Evolutionary conservation across 768 basidiomycete genomes (phyloP).

Genomic region (Imleria badia): DNA sequence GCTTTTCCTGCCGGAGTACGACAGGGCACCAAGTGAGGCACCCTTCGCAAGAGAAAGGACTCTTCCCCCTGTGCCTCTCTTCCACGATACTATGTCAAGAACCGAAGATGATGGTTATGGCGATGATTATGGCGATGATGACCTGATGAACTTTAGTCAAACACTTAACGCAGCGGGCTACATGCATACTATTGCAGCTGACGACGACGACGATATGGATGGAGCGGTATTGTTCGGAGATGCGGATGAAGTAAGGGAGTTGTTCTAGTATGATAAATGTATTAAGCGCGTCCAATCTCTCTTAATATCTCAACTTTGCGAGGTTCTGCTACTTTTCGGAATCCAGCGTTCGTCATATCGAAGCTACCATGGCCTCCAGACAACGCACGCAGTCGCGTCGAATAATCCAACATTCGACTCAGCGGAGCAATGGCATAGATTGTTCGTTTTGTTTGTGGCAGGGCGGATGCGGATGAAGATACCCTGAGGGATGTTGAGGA

Average conservation of each 20-base stretch:
- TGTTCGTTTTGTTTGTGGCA: slow-evolving; percentile 55
- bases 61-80: slow-evolving; percentile 43
- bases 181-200: slow-evolving; percentile 53
- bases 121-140: slow-evolving; percentile 42
- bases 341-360: slow-evolving; percentile 79
- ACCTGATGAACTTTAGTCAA: slow-evolving; percentile 78
- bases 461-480: slow-evolving; percentile 28
- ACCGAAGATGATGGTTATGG: slow-evolving; percentile 36
- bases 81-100: slow-evolving; percentile 35
- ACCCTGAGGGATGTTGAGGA: slow-evolving; percentile 44
- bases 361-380: slow-evolving; percentile 82
- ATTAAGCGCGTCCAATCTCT: slow-evolving; percentile 73
- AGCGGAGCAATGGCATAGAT: slow-evolving; percentile 73
- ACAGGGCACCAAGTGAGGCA: slow-evolving; percentile 41
- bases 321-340: slow-evolving; percentile 59
- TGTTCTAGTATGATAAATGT: slow-evolving; percentile 36
- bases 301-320: slow-evolving; percentile 70
- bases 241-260: slow-evolving; percentile 72
- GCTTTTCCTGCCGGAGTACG: slow-evolving; percentile 70
- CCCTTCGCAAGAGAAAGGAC: slow-evolving; percentile 28
- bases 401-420: slow-evolving; percentile 81
- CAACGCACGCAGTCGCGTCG: slow-evolving; percentile 71
- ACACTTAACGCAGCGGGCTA: slow-evolving; percentile 58
- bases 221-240: slow-evolving; percentile 75
- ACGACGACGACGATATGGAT: slow-evolving; percentile 78